Conservation (phyloP, 352 stramenopile genomes). For the Pythium rishiriense region DNA sequence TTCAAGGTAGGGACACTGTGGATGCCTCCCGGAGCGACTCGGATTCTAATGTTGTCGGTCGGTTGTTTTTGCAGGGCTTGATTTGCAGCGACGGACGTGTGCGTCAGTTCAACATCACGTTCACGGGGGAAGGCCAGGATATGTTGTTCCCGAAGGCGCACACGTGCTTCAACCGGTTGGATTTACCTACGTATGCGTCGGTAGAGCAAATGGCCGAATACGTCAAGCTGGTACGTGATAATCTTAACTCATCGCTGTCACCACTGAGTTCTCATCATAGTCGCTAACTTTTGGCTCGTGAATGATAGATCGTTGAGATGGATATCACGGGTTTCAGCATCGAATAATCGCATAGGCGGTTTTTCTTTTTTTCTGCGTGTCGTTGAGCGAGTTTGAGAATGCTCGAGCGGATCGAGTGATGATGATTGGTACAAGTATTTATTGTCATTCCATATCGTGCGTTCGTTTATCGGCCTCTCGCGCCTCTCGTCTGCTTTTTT, state of each 20-base stretch:
- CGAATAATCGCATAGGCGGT: slow-evolving; percentile 41
- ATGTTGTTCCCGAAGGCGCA: slow-evolving; percentile 80
- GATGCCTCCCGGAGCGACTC: background rate
- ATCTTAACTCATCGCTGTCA: background rate
- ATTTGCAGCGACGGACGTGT: slow-evolving; percentile 82
- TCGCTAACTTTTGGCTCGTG: background rate
- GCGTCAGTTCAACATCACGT: slow-evolving; percentile 75
- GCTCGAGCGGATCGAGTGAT: slow-evolving; percentile 23
- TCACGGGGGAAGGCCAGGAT: slow-evolving; percentile 58
- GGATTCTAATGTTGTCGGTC: background rate
- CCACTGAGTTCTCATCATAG: too few relatives aligned
- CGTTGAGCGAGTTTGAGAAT: slow-evolving; percentile 7
- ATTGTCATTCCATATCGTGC: slow-evolving; percentile 2
- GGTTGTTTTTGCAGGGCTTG: slow-evolving; percentile 37
- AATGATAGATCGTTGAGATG: slow-evolving; percentile 93
- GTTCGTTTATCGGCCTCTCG: too few relatives aligned
- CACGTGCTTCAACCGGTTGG: slow-evolving; percentile 85
- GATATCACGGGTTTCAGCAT: slow-evolving; percentile 95
- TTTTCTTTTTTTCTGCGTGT: background rate
- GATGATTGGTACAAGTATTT: slow-evolving; percentile 21
- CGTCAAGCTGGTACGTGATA: slow-evolving; percentile 56
- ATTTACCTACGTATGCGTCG: slow-evolving; percentile 73
- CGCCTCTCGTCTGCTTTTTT: too few relatives aligned
- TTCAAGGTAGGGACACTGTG: slow-evolving; percentile 52
- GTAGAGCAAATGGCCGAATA: slow-evolving; percentile 74